These are phyloP conservation scores for Sporothrix schenckii DNA, from an alignment of 2,329 filamentous ascomycete genomes.

Conservation along the genomic window DNA sequence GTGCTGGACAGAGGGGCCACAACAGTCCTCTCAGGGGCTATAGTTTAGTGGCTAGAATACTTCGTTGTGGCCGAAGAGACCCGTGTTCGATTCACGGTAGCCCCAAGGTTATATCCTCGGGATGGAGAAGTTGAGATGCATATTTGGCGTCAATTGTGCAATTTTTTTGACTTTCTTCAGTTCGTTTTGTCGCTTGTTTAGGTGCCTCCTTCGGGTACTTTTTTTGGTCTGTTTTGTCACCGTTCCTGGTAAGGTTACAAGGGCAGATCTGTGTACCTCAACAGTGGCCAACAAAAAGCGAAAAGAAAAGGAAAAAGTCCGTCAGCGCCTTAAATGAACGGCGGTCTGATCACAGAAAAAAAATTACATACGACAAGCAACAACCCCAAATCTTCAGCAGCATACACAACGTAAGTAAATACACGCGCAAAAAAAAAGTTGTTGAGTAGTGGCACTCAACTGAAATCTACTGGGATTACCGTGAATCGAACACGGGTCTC, in stretches of 20 bases:
- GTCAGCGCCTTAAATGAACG: too few relatives aligned
- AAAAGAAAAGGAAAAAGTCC: background rate
- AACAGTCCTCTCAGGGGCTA: slow-evolving; percentile 24
- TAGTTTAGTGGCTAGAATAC: slow-evolving; percentile 37
- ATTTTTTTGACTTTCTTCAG: slow-evolving; percentile 9
- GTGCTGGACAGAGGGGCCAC: background rate
- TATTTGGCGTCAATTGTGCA: background rate
- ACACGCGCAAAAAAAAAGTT: background rate
- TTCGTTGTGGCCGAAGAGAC: slow-evolving; percentile 37
- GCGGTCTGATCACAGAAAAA: background rate
- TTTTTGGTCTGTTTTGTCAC: too few relatives aligned
- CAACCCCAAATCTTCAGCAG: background rate
- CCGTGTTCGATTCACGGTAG: slow-evolving; percentile 38
- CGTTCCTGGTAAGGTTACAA: too few relatives aligned
- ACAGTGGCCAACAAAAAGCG: background rate
- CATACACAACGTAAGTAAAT: too few relatives aligned
- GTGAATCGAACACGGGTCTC: slow-evolving; percentile 38
- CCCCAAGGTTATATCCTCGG: slow-evolving; percentile 25
- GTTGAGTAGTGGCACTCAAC: slow-evolving; percentile 23
- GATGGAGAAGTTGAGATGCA: slow-evolving; percentile 17
- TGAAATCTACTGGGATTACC: slow-evolving; percentile 34
- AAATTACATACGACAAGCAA: background rate
- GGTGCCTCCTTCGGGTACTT: too few relatives aligned
- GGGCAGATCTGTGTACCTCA: background rate
- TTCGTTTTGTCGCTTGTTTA: background rate